phyloP scores from a whole-genome alignment of 2,329 filamentous ascomycete species.

The Geoglossum cookeanum region DNA sequence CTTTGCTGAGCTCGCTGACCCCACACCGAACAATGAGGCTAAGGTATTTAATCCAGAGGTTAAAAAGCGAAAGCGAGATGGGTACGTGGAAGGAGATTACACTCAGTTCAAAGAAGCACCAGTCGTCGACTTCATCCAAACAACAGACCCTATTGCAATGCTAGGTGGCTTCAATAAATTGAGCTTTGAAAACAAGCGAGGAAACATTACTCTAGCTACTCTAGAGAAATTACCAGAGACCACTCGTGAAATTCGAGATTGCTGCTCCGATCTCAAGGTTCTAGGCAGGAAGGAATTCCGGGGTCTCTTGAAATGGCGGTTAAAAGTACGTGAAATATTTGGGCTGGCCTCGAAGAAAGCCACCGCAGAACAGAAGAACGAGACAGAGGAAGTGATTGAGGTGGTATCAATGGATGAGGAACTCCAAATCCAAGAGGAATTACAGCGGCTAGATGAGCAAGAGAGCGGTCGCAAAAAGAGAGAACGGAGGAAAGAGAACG shows the following conservation, averaged over 20 bases:
- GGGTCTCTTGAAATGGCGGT: slow-evolving; percentile 67
- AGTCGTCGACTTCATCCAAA: slow-evolving; percentile 87
- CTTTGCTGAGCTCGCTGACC: slow-evolving; percentile 76
- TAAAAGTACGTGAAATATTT: slow-evolving; percentile 79
- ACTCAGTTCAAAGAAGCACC: slow-evolving; percentile 78
- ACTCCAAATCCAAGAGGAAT: slow-evolving; percentile 69
- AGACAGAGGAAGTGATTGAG: slow-evolving; percentile 56
- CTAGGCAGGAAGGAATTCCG: slow-evolving; percentile 91
- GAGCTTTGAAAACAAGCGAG: slow-evolving; percentile 58
- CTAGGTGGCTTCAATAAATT: slow-evolving; percentile 72
- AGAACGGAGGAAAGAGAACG: slow-evolving; percentile 72
- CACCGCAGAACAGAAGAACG: slow-evolving; percentile 18
- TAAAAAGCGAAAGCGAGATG: slow-evolving; percentile 94
- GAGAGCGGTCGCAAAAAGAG: slow-evolving; percentile 61
- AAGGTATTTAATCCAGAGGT: slow-evolving; percentile 95
- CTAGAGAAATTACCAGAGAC: slow-evolving; percentile 75
- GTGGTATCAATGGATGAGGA: slow-evolving; percentile 91
- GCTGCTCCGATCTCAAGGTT: slow-evolving; percentile 71
- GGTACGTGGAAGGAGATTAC: slow-evolving; percentile 92
- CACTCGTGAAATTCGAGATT: slow-evolving; percentile 58
- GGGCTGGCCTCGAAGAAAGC: slow-evolving; percentile 63
- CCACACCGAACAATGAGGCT: slow-evolving; percentile 84
- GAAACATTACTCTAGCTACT: slow-evolving; percentile 71
- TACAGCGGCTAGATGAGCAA: slow-evolving; percentile 65
- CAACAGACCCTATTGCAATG: slow-evolving; percentile 79